Evolutionary conservation across 2,329 filamentous ascomycete genomes (phyloP).

Genomic region (Colletotrichum sp.): DNA sequence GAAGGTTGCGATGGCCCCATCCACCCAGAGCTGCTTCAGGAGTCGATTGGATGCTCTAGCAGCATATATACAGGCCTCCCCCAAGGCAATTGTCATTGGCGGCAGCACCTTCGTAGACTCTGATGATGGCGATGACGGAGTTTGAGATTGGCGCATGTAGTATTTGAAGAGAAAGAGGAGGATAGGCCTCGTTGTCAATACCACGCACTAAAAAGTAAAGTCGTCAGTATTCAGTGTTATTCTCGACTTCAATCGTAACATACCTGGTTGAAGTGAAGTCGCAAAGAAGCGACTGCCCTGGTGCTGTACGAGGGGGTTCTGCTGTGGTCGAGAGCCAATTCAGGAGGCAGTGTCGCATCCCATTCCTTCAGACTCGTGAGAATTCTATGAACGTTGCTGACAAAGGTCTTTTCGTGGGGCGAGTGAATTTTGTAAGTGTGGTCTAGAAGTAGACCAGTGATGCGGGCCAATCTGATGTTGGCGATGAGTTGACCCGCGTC

Average conservation of each 20-base stretch:
- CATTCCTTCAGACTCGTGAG: background rate
- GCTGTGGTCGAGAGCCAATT: background rate
- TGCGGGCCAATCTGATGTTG: slow-evolving; percentile 31
- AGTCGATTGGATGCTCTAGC: slow-evolving; percentile 29
- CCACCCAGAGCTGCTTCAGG: slow-evolving; percentile 28
- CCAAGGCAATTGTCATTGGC: slow-evolving; percentile 32
- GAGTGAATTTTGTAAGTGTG: background rate
- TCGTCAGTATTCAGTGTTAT: background rate
- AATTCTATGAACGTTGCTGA: background rate
- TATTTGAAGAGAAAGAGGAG: slow-evolving; percentile 33
- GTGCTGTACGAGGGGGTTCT: background rate
- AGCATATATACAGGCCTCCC: slow-evolving; percentile 33
- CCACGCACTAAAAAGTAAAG: slow-evolving; percentile 30
- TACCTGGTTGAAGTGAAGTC: slow-evolving; percentile 29
- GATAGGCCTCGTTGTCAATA: slow-evolving; percentile 33
- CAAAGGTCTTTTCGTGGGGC: background rate
- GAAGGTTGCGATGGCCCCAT: slow-evolving; percentile 30
- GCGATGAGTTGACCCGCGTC: slow-evolving; percentile 28
- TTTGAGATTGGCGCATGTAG: slow-evolving; percentile 20
- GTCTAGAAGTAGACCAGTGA: slow-evolving; percentile 24
- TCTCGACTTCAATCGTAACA: background rate
- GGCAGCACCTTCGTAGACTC: slow-evolving; percentile 27
- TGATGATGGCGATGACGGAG: background rate
- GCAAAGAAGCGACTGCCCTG: slow-evolving; percentile 34
- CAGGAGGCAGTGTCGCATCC: background rate